phyloP scores from a whole-genome alignment of 495 filamentous ascomycete species.

The Chaetomium tenue region DNA sequence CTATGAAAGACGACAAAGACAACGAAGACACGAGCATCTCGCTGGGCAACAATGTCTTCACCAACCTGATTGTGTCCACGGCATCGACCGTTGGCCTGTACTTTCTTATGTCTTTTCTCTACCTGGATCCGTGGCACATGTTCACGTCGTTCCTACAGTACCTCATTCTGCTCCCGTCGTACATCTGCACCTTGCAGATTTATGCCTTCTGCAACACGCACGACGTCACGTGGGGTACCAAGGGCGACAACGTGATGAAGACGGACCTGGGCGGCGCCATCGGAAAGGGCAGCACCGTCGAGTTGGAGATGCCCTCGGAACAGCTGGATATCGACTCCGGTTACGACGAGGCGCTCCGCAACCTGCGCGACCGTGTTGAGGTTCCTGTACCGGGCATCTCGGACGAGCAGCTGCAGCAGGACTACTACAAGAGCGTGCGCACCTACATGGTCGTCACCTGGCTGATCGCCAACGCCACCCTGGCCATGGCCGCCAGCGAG shows the following conservation, averaged over 20 bases:
- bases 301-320: constrained; percentile 94
- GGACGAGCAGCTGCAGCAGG: constrained; percentile 87
- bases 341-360: constrained; percentile 95
- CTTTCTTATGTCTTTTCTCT: constrained; percentile 93
- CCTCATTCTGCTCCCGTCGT: constrained; percentile 84
- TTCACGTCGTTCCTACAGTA: constrained; percentile 92
- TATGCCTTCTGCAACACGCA: constrained; percentile 99
- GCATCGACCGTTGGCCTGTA: constrained; percentile 88
- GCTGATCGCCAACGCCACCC: constrained; percentile 87
- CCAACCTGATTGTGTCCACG: constrained; percentile 90
- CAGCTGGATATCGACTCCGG: constrained; percentile 98
- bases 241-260: constrained; percentile 92
- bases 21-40: constrained; percentile 46
- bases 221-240: constrained; percentile 98
- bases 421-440: constrained; percentile 96
- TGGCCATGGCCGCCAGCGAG: constrained; percentile 93
- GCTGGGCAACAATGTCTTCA: constrained; percentile 83
- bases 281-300: constrained; percentile 67
- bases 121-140: constrained; percentile 99
- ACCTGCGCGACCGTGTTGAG: constrained; percentile 88
- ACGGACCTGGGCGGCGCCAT: constrained; percentile 87
- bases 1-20: constrained; percentile 43
- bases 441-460: constrained; percentile 98
- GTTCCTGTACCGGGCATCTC: constrained; percentile 60
- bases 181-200: constrained; percentile 96